A percentile compares a stretch with the other conserved stretches of the same genome.
Evolutionary conservation across 805 yeast genomes (phyloP).

Genomic region (Wickerhamomyces queroliae): DNA sequence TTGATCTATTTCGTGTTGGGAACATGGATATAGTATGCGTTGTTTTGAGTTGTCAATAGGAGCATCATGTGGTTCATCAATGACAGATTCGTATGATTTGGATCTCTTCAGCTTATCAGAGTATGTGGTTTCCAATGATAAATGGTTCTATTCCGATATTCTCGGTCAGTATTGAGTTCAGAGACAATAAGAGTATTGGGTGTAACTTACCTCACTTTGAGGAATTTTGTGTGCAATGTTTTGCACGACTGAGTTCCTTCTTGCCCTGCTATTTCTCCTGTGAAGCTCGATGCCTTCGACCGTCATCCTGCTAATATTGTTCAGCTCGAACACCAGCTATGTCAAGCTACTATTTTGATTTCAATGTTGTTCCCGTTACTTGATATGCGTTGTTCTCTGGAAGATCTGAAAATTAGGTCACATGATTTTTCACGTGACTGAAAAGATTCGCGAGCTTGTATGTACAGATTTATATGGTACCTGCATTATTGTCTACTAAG

Average conservation of each 20-base stretch:
- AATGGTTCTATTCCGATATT: constrained; percentile 1
- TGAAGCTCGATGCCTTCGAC: constrained; percentile 4
- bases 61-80: no score
- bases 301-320: no score
- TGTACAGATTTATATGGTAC: no score
- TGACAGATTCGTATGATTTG: constrained; percentile 10
- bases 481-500: no score
- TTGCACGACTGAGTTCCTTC: constrained; percentile 61
- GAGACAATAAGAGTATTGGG: not conserved
- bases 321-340: no score
- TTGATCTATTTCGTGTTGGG: constrained; percentile 27
- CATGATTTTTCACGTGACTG: no score
- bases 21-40: constrained; percentile 23
- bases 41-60: no score
- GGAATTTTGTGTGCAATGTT: constrained; percentile 53
- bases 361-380: not conserved
- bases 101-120: constrained; percentile 9
- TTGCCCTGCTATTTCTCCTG: constrained; percentile 27
- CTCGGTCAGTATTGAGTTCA: no score
- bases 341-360: not conserved
- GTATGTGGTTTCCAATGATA: constrained; percentile 1
- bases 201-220: constrained; percentile 24
- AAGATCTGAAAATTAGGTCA: no score
- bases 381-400: not conserved
- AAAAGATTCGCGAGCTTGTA: no score